Conservation (phyloP, 2,329 filamentous ascomycete species). For the Taxawa tesnikishii region DNA sequence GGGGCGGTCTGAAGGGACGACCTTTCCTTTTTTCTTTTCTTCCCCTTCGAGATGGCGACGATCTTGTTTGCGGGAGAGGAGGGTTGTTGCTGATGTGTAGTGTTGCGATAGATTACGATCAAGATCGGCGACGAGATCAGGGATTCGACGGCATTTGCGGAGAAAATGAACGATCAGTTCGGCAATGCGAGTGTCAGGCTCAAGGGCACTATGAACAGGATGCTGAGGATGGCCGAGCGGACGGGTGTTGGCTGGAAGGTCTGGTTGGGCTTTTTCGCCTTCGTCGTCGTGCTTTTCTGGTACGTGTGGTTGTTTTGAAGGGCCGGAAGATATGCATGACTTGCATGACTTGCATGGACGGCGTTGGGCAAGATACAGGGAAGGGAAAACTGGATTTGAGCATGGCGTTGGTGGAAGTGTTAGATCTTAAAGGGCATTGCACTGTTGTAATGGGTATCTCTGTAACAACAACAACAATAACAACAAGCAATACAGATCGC, state of each 20-base stretch:
- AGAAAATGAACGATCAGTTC: conserved; percentile 94
- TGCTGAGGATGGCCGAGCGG: conserved; percentile 88
- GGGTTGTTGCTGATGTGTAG: background rate
- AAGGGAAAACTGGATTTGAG: conserved; percentile 1
- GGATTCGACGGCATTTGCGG: conserved; percentile 73
- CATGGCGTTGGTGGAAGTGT: conserved; percentile 5
- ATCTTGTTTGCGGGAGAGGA: background rate
- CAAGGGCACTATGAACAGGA: conserved; percentile 88
- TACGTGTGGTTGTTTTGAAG: conserved; percentile 70
- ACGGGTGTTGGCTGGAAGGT: conserved; percentile 94
- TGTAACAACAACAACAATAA: too few relatives aligned
- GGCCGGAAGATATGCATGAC: background rate
- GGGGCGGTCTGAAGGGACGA: too few relatives aligned
- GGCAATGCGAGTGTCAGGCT: conserved; percentile 72
- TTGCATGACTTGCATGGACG: background rate
- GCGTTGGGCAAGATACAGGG: background rate
- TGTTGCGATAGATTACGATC: conserved; percentile 56
- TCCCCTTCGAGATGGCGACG: too few relatives aligned
- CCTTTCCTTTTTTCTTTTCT: too few relatives aligned
- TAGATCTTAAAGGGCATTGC: background rate
- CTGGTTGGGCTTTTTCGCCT: conserved; percentile 81
- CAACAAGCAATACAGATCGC: too few relatives aligned
- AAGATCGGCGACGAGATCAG: conserved; percentile 94
- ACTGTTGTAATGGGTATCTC: background rate
- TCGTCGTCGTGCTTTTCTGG: conserved; percentile 69